A percentile compares a stretch with the other conserved stretches of the same genome.
phyloP scores from a whole-genome alignment of 169 alveolate genomes.

The Babesia ovata region DNA sequence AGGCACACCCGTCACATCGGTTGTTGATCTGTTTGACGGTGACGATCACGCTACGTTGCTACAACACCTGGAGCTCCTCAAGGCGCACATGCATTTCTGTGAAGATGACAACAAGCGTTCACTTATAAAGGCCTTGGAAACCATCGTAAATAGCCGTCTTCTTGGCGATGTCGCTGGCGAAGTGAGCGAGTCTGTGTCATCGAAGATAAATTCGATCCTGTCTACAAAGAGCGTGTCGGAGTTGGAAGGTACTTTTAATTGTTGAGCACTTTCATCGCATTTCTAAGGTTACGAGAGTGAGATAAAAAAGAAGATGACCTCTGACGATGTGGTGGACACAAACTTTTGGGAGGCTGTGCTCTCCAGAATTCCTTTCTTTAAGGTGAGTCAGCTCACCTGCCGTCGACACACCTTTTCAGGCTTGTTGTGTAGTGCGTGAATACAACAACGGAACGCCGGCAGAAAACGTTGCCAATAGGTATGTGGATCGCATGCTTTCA shows the following conservation, averaged over 20 bases:
- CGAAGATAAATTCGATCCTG: conserved; percentile 54
- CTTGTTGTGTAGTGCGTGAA: conserved; percentile 19
- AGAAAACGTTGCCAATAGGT: background rate
- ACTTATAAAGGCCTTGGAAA: conserved; percentile 16
- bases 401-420: conserved; percentile 6
- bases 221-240: conserved; percentile 52
- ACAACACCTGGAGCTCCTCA: conserved; percentile 34
- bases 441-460: background rate
- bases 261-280: conserved; percentile 51
- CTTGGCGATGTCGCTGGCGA: conserved; percentile 14
- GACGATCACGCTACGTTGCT: background rate
- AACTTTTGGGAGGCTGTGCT: conserved; percentile 81
- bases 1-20: background rate
- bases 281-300: conserved; percentile 74
- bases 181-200: conserved; percentile 38
- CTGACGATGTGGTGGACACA: conserved; percentile 67
- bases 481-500: background rate
- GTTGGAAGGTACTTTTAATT: conserved; percentile 52
- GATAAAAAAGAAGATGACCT: conserved; percentile 69
- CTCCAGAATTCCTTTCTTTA: conserved; percentile 72
- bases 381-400: conserved; percentile 37
- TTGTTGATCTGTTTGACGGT: conserved; percentile 19
- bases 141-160: conserved; percentile 25
- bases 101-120: background rate
- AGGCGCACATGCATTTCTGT: conserved; percentile 43